Conservation (phyloP, 176 grass and related monocot species). For the Echinochloa phyllopogon region DNA sequence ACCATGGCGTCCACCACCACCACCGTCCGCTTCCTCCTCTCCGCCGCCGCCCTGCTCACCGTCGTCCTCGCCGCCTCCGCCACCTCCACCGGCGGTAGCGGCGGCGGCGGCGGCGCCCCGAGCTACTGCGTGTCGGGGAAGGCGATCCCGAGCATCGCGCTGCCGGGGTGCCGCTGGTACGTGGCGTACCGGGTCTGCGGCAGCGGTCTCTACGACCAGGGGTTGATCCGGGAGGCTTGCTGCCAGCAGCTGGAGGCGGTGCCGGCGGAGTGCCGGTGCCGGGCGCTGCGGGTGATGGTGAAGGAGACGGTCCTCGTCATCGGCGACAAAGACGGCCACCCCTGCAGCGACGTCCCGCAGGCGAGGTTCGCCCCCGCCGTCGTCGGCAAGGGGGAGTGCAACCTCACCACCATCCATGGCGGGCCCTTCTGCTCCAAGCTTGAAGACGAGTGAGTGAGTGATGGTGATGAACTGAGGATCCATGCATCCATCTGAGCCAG, state of each 20-base stretch:
- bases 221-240: background rate
- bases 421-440: background rate
- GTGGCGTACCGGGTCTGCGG: background rate
- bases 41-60: constrained; percentile 3
- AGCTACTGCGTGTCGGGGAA: background rate
- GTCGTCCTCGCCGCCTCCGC: background rate
- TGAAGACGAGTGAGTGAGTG: background rate
- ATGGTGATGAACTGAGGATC: too few relatives aligned
- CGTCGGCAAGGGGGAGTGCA: background rate
- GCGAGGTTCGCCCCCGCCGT: background rate
- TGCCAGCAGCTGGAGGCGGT: constrained; percentile 9
- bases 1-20: background rate
- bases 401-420: background rate
- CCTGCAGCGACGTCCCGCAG: background rate
- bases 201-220: too few relatives aligned
- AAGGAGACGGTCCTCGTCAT: background rate
- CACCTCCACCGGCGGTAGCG: too few relatives aligned
- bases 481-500: too few relatives aligned
- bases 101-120: background rate
- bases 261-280: constrained; percentile 15
- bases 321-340: background rate
- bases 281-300: constrained; percentile 32
- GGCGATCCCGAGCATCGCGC: constrained; percentile 18
- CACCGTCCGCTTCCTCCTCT: background rate
- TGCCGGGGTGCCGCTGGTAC: constrained; percentile 7